Percentiles rank a stretch among this genome's conserved stretches.
Conservation (phyloP, 2,329 filamentous ascomycete genomes). For the Dryadomyces quercivorus region DNA sequence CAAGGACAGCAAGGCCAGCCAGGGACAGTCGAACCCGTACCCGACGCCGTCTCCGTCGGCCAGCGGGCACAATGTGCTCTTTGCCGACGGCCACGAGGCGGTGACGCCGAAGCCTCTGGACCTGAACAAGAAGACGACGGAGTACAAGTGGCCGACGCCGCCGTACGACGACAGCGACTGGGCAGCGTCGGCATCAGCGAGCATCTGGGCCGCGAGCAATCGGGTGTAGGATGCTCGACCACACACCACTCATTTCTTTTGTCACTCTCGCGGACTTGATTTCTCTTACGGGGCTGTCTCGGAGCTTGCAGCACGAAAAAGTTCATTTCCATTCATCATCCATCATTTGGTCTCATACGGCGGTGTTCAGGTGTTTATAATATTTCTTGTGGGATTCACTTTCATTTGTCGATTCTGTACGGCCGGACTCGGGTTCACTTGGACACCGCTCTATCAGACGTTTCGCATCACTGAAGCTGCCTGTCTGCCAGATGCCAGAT, state of each 20-base stretch:
- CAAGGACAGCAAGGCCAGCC: constrained; percentile 46
- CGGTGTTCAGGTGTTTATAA: constrained; percentile 2
- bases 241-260: neutral
- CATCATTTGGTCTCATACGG: constrained; percentile 3
- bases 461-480: neutral
- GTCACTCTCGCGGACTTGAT: neutral
- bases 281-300: neutral
- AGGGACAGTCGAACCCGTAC: constrained; percentile 54
- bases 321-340: neutral
- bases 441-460: constrained; percentile 1
- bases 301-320: neutral
- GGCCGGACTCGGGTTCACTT: neutral
- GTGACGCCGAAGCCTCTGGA: constrained; percentile 60
- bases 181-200: constrained; percentile 71
- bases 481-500: neutral
- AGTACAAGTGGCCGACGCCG: constrained; percentile 82
- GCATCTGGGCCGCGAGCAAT: constrained; percentile 63
- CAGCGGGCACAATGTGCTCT: constrained; percentile 65
- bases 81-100: constrained; percentile 51
- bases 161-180: constrained; percentile 91
- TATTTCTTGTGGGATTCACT: neutral
- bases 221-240: constrained; percentile 32
- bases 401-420: constrained; percentile 1
- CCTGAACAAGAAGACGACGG: constrained; percentile 44
- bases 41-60: constrained; percentile 66